A percentile compares a stretch with the other conserved stretches of the same genome.
These are phyloP conservation scores for Bruguiera hainesii DNA, from an alignment of 441 rosid genomes.

Conservation along the genomic window DNA sequence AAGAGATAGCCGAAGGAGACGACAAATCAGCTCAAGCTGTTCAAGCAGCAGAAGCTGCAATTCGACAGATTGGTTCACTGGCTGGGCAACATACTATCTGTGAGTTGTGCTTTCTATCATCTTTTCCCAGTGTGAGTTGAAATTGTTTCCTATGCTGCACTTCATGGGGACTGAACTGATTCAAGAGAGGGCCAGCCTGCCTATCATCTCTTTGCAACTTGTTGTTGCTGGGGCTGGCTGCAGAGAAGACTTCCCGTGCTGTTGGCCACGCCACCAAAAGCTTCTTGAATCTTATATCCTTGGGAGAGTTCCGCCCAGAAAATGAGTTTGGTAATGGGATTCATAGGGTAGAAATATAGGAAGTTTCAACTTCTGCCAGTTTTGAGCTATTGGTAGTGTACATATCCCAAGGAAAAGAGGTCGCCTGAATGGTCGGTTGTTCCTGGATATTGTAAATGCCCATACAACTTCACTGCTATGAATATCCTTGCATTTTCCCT, in stretches of 20 bases:
- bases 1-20: conserved; percentile 79
- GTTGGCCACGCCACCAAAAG: conserved; percentile 76
- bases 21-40: conserved; percentile 87
- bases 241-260: conserved; percentile 68
- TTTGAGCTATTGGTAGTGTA: background rate
- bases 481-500: no score
- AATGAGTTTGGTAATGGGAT: conserved; percentile 36
- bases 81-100: conserved; percentile 78
- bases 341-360: conserved; percentile 41
- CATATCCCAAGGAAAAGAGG: no score
- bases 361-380: background rate
- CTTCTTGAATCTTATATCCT: conserved; percentile 50
- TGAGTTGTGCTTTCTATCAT: conserved; percentile 25
- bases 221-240: conserved; percentile 78
- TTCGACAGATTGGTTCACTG: conserved; percentile 65
- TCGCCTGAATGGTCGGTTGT: no score
- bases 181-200: conserved; percentile 83
- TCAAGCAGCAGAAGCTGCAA: conserved; percentile 87
- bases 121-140: background rate
- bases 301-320: conserved; percentile 40
- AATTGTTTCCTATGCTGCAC: background rate
- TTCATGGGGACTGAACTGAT: conserved; percentile 24
- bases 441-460: no score
- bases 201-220: conserved; percentile 70
- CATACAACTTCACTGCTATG: no score